Conservation (phyloP, 192 early-diverging fungal species). For the Funneliformis geosporum region DNA sequence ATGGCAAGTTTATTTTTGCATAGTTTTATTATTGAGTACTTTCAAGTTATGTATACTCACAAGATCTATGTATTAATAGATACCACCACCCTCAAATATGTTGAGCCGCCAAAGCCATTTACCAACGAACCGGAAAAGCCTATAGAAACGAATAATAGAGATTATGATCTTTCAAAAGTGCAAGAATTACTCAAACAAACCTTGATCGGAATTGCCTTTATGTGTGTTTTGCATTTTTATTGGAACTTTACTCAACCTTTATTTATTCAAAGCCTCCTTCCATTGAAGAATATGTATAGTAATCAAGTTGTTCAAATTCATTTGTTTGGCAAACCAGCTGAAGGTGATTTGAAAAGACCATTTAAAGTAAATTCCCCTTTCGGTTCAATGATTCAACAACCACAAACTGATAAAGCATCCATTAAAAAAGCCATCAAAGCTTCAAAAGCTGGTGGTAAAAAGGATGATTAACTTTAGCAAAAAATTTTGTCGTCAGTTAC, state of each 20-base stretch:
- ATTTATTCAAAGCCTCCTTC: constrained; percentile 82
- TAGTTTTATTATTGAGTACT: neutral
- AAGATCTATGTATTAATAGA: constrained; percentile 49
- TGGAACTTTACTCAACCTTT: constrained; percentile 88
- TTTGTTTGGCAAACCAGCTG: constrained; percentile 70
- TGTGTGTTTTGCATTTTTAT: constrained; percentile 83
- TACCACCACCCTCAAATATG: constrained; percentile 74
- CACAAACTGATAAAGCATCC: constrained; percentile 53
- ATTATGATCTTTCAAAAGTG: constrained; percentile 77
- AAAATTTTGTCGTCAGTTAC: no score
- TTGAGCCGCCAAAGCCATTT: constrained; percentile 67
- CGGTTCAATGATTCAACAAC: constrained; percentile 51
- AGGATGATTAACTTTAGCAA: neutral
- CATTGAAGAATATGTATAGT: constrained; percentile 67
- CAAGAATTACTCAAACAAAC: constrained; percentile 71
- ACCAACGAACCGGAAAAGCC: constrained; percentile 48
- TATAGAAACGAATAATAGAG: constrained; percentile 64
- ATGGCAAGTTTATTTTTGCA: constrained; percentile 54
- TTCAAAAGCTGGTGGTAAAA: constrained; percentile 34
- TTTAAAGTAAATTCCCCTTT: constrained; percentile 81
- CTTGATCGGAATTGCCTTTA: constrained; percentile 66
- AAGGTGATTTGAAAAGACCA: constrained; percentile 80
- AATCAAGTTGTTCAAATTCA: constrained; percentile 80
- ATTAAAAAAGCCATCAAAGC: constrained; percentile 60
- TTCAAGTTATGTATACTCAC: neutral